Base-by-base conservation (phyloP, 2,329 filamentous ascomycete species). In the Metarhizium robertsii region DNA sequence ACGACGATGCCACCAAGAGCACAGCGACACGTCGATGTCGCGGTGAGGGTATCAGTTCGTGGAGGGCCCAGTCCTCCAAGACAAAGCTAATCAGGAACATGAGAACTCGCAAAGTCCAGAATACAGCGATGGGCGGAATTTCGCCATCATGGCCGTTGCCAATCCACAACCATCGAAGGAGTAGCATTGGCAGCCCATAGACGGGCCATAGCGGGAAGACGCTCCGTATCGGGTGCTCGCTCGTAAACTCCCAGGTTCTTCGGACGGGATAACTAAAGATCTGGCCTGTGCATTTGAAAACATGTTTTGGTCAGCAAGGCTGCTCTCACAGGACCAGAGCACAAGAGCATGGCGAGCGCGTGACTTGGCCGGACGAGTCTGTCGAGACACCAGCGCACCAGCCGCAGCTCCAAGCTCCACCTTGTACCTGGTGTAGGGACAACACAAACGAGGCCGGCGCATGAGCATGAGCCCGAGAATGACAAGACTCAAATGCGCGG, bases 21-120 rank as follows among this genome's bases (percentile, higher is more conserved):
- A 95, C 82, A 10, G 91, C 90, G 55, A 87, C 76, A 62, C 83
- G 83, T 60, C 90, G 85, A 65, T 83, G 78, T 58, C 85, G 85
- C 59, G 84, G 84, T 43, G 87, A 87, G 59, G 85, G 84, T 55
- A 96, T 85, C 60, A 97, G 79, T 71, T 99, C 94, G 75, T 96
- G 85, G 57, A 99, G 82, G 11, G 94, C 94, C 92, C 94, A 97
- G 75, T 99, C 94, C 73, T 96, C 91, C 59, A 99, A 80, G 54
- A 99, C 91, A 71, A 99, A 96, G 76, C 92, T 96, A 68, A 95
- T 78, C 53, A 90, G 75, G 73, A 97, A 96, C 92, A 99, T 97
- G 67, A 95, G 79, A 52, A 89, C 79, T 55, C 94, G 84, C 64
- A 97, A 75, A 4, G 87, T 86, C 83, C 92, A 96, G 76, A 96